Conservation (phyloP, 352 stramenopile genomes). For the Pythium sp. region DNA sequence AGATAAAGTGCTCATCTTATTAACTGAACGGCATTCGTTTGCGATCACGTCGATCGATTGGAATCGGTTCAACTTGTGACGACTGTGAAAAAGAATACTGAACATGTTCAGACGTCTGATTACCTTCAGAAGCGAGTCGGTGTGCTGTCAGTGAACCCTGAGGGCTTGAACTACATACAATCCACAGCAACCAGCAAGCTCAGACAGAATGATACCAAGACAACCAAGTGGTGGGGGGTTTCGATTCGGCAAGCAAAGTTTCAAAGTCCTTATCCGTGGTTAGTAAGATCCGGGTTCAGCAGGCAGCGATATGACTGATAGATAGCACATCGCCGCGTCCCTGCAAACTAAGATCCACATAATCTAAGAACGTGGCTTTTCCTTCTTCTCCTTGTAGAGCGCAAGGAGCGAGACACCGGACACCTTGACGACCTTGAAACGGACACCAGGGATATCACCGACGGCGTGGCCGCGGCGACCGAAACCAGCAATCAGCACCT, state of each 20-base stretch:
- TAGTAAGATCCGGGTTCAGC: conserved; percentile 13
- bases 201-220: background rate
- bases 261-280: conserved; percentile 24
- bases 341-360: conserved; percentile 17
- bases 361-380: conserved; percentile 98
- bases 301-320: background rate
- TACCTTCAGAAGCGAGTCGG: background rate
- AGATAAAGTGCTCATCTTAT: too few relatives aligned
- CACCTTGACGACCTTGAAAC: conserved; percentile 99
- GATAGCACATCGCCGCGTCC: background rate
- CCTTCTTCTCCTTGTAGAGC: conserved; percentile 99
- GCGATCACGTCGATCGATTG: too few relatives aligned
- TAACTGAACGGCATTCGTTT: too few relatives aligned
- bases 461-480: conserved; percentile 99
- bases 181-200: background rate
- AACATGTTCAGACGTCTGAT: background rate
- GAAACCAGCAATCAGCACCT: conserved; percentile 99
- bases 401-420: conserved; percentile 98
- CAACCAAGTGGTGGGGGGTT: background rate
- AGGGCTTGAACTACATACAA: background rate
- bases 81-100: too few relatives aligned
- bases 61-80: too few relatives aligned
- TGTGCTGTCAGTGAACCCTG: background rate
- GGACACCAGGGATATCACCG: conserved; percentile 99
- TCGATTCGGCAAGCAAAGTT: conserved; percentile 23